Conservation (phyloP, 495 filamentous ascomycete genomes). For the Penicillium paxilli region DNA sequence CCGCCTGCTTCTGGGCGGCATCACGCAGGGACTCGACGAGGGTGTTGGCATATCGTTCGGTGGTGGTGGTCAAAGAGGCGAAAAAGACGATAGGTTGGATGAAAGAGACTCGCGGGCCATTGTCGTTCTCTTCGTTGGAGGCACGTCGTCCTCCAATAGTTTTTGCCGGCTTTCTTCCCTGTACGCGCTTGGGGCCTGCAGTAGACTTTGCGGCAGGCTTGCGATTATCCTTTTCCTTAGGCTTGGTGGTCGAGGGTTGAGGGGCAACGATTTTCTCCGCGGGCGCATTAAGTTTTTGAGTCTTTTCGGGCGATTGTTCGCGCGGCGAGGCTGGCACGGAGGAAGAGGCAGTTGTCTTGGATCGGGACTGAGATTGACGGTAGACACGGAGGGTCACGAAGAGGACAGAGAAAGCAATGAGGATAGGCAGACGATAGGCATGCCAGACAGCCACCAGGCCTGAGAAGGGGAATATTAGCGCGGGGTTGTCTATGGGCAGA, state of each 20-base stretch:
- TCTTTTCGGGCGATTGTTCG: constrained; percentile 29
- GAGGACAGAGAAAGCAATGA: constrained; percentile 28
- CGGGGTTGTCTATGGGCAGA: not conserved
- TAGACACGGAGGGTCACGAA: constrained; percentile 27
- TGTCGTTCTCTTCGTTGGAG: constrained; percentile 13
- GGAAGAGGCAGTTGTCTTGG: constrained; percentile 29
- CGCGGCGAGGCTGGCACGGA: constrained; percentile 40
- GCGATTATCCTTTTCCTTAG: constrained; percentile 1
- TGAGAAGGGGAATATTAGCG: constrained; percentile 5
- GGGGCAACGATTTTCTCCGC: constrained; percentile 3
- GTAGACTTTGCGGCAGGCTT: constrained; percentile 15
- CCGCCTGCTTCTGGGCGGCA: constrained; percentile 30
- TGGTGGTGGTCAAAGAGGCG: constrained; percentile 79
- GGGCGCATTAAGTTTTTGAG: constrained; percentile 7
- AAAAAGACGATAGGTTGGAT: constrained; percentile 86
- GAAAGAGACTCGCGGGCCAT: constrained; percentile 15
- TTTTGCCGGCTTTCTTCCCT: constrained; percentile 38
- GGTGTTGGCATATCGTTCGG: constrained; percentile 63
- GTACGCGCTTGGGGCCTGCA: constrained; percentile 40
- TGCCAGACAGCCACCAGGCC: constrained; percentile 43
- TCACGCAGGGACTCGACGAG: constrained; percentile 54
- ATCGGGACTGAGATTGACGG: constrained; percentile 23
- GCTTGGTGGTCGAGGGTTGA: not conserved
- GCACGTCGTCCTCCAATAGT: constrained; percentile 21
- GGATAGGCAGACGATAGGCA: constrained; percentile 36